Percentiles rank a stretch among this genome's conserved stretches.
Evolutionary conservation across 805 yeast genomes (phyloP).

Genomic region (Kuraishia borneana): DNA sequence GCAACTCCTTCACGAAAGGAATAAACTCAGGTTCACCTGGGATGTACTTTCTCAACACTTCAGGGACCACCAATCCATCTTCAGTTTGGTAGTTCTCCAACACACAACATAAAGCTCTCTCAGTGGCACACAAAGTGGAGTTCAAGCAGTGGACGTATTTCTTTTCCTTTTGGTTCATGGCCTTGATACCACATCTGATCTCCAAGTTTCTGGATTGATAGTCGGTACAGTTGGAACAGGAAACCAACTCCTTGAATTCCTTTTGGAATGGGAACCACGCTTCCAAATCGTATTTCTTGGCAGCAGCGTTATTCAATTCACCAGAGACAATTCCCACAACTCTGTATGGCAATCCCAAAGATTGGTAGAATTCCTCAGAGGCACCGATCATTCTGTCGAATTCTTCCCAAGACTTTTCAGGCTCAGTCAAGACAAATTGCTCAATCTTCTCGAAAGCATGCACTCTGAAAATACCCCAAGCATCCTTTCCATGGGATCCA

Average conservation of each 20-base stretch:
- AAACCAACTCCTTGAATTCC: slow-evolving; percentile 95
- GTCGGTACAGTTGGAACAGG: slow-evolving; percentile 98
- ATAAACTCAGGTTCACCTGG: slow-evolving; percentile 98
- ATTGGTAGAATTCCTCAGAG: slow-evolving; percentile 89
- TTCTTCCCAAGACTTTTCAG: slow-evolving; percentile 96
- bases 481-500: slow-evolving; percentile 98
- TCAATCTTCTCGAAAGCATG: slow-evolving; percentile 98
- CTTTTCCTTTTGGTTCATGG: slow-evolving; percentile 90
- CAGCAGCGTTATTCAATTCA: slow-evolving; percentile 97
- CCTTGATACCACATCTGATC: slow-evolving; percentile 97
- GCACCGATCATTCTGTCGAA: slow-evolving; percentile 89
- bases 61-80: slow-evolving; percentile 88
- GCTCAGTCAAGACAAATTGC: slow-evolving; percentile 92
- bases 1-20: slow-evolving; percentile 82
- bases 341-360: slow-evolving; percentile 88
- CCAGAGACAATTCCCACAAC: slow-evolving; percentile 98
- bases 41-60: slow-evolving; percentile 88
- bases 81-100: slow-evolving; percentile 97
- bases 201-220: slow-evolving; percentile 98
- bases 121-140: slow-evolving; percentile 95
- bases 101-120: slow-evolving; percentile 95
- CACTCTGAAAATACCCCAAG: slow-evolving; percentile 99
- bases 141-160: slow-evolving; percentile 97
- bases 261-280: slow-evolving; percentile 99
- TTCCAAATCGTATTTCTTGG: slow-evolving; percentile 96